Evolutionary conservation across 164 flowering plant genomes (phyloP), one percentile per base, ranked within the genome.

Genomic region (Magnolia kwangsiensis): DNA sequence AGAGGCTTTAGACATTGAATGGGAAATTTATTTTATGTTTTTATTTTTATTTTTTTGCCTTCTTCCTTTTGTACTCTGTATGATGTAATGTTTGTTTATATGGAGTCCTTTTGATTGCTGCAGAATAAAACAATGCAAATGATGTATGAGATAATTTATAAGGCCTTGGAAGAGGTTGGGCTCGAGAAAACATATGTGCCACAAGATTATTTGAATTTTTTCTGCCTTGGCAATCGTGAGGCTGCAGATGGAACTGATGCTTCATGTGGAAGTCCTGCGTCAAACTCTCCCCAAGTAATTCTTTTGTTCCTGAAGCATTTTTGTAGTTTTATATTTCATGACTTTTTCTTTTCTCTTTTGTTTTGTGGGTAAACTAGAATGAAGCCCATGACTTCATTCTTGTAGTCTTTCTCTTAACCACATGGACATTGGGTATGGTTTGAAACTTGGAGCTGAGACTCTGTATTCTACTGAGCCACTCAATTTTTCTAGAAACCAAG

Each of bases 91-190:
- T 8, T 72, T 29, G 27, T 72, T 72, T 10, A 55, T 24, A 7
- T 73, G 49, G 51, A 59, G 29, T 29, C 27, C 11, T 71, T 37
- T 74, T 79, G 78, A 73, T 67, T 63, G 19, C 14, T 86, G 88
- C 89, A 96, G 99, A 78, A 92, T 75, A 92, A 94, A 78, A 96
- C 99, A 24, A 96, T 96, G 98, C 98, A 96, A 90, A 96, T 96
- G 98, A 96, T 96, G 99, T 96, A 96, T 67, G 97, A 94, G 81
- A 94, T 92, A 0, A 85, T 95, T 51, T 90, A 90, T 82, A 91
- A 90, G 83, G 98, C 99, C 74, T 80, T 96, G 61, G 92, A 87
- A 72, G 98, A 96, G 84, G 95, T 83, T 74, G 97, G 98, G 45
- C 95, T 94, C 68, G 97, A 96, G 85, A 87, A 81, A 50, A 86